These are phyloP conservation scores for Tolypocladium nubicola DNA, from an alignment of 2,329 filamentous ascomycete genomes.

Conservation along the genomic window DNA sequence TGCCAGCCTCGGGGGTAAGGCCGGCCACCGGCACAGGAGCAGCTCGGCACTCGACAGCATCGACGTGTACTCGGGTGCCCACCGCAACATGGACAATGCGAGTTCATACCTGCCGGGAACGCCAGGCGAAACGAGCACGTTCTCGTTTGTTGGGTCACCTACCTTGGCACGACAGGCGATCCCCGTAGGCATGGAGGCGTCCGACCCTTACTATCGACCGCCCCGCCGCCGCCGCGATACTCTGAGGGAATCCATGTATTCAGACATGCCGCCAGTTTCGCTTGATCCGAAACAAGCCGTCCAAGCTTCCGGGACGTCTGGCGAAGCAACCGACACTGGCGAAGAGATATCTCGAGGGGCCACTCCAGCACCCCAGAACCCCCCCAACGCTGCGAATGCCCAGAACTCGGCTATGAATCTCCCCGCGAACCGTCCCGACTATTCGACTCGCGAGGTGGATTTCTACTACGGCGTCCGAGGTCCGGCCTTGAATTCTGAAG, in stretches of 20 bases:
- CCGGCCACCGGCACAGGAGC: constrained; percentile 35
- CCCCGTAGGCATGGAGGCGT: constrained; percentile 37
- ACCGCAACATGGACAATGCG: constrained; percentile 43
- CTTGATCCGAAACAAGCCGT: constrained; percentile 26
- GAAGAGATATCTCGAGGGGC: constrained; percentile 29
- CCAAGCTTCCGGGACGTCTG: constrained; percentile 18
- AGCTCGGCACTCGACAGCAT: constrained; percentile 45
- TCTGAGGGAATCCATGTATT: constrained; percentile 25
- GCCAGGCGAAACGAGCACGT: constrained; percentile 57
- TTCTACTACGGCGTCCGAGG: constrained; percentile 94
- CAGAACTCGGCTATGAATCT: constrained; percentile 20
- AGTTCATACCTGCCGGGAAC: constrained; percentile 66
- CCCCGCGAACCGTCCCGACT: constrained; percentile 61
- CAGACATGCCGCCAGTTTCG: constrained; percentile 19
- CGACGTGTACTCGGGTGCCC: constrained; percentile 32
- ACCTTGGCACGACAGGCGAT: constrained; percentile 35
- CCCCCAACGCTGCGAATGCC: constrained; percentile 9
- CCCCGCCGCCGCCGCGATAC: constrained; percentile 62
- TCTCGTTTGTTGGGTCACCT: constrained; percentile 58
- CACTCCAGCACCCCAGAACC: constrained; percentile 30
- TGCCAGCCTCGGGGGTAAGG: constrained; percentile 43
- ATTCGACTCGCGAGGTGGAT: constrained; percentile 88
- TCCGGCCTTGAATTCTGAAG: constrained; percentile 72
- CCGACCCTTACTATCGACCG: constrained; percentile 82
- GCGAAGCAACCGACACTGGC: constrained; percentile 30